Base-by-base conservation (phyloP, 805 yeast genomes). In the Lachancea lanzarotensis region DNA sequence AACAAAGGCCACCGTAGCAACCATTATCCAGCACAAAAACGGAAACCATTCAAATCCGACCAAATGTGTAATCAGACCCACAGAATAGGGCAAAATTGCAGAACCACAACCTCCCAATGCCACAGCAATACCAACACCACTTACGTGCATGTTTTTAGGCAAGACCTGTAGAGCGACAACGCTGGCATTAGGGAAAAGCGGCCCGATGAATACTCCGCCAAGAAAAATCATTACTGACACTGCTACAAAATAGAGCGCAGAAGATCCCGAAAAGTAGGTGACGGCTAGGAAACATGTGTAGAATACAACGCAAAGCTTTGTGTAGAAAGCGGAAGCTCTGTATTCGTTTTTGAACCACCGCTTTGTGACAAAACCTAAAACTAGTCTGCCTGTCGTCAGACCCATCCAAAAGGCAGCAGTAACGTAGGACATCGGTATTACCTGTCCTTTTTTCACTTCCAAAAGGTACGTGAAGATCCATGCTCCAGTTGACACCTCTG, bases 51-150 rank as follows among this genome's bases (percentile, higher is more conserved):
- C 26, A 35, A 63, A 54, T 1, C 63, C 63, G 1, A 60, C 38
- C 19, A 43, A n/a, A 26, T 61, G 60, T 6, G 63, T 50, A 0
- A 58, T 26, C 2, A 58, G 46, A 8, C 95, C 95, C 31, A 81
- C 71, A 2, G 78, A 43, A 50, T 79, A 82, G 1, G 95, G 93
- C 6, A 85, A 50, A 0, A 77, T 71, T 0, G 95, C 91, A n/a
- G 84, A 84, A 1, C 95, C 95, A 13, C 82, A 78, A 2, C 93
- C 90, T 6, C 95, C 95, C 48, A 85, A 59, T 0, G 93, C 89
- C 45, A 89, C 80, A 17, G 83, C 77, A 43, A 84, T 69, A 0
- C 95, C 90, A 8, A 87, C 73, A 1, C 88, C 90, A 15, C 78
- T 64, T 9, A 84, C 75, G 43, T 83, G 84, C 42, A 74, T 65